A percentile compares a stretch with the other conserved stretches of the same genome.
Conservation (phyloP, 1,284 basidiomycete species). For the Naganishia cerealis region DNA sequence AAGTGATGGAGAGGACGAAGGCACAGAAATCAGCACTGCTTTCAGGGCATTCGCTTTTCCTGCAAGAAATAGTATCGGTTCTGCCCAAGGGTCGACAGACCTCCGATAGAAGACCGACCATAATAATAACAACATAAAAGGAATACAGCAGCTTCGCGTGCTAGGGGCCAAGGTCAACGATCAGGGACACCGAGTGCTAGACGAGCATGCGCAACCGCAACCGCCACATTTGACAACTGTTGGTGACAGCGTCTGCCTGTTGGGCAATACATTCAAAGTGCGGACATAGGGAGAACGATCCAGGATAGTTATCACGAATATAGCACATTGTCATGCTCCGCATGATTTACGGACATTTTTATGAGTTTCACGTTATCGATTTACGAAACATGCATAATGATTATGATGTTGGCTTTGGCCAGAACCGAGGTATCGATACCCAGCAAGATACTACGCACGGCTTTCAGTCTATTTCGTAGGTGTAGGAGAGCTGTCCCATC, state of each 20-base stretch:
- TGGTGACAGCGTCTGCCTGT: not conserved
- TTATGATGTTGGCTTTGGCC: not conserved
- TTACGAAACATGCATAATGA: slow-evolving; percentile 7
- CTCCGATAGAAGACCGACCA: not conserved
- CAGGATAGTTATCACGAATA: not conserved
- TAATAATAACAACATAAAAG: not conserved
- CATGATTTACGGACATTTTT: slow-evolving; percentile 4
- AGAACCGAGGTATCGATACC: not conserved
- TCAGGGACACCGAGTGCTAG: not conserved
- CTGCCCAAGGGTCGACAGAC: not conserved
- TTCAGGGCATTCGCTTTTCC: slow-evolving; percentile 25
- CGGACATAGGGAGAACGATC: not conserved
- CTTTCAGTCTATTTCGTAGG: no score
- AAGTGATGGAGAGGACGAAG: not conserved
- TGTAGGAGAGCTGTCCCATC: no score
- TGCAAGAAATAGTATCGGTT: slow-evolving; percentile 4
- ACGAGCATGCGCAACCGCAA: no score
- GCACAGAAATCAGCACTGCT: not conserved
- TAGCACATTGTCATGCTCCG: not conserved
- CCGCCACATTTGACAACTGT: not conserved
- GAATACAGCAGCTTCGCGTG: not conserved
- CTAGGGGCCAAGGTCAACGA: not conserved
- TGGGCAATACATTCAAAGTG: not conserved
- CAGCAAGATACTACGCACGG: no score
- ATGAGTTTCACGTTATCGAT: slow-evolving; percentile 4